These are phyloP conservation scores for Echinosophora koreensis DNA, from an alignment of 306 rosid genomes.

Conservation along the genomic window DNA sequence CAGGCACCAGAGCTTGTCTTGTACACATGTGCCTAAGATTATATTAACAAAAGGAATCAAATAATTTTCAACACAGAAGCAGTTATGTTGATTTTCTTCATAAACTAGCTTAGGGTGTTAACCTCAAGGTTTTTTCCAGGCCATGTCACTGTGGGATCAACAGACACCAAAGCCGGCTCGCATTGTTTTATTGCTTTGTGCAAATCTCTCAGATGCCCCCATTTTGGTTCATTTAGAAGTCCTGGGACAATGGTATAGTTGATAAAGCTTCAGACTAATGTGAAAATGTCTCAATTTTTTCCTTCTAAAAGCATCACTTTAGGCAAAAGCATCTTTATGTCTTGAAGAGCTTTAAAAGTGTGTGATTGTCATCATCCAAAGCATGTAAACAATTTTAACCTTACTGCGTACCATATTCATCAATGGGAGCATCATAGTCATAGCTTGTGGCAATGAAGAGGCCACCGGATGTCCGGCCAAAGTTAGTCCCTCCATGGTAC, in stretches of 20 bases:
- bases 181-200: constrained; percentile 73
- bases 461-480: constrained; percentile 87
- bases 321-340: too few relatives aligned
- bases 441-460: constrained; percentile 95
- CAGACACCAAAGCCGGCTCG: constrained; percentile 73
- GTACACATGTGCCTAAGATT: constrained; percentile 71
- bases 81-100: constrained; percentile 14
- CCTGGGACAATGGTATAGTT: constrained; percentile 43
- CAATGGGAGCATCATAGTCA: constrained; percentile 95
- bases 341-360: background rate
- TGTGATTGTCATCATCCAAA: constrained; percentile 8
- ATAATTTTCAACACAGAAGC: constrained; percentile 21
- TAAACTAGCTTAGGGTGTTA: constrained; percentile 35
- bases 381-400: constrained; percentile 10
- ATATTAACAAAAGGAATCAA: constrained; percentile 42
- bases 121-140: constrained; percentile 82
- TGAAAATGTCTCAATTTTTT: background rate
- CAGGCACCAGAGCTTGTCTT: constrained; percentile 59
- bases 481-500: constrained; percentile 99
- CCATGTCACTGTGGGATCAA: constrained; percentile 61
- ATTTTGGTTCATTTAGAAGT: constrained; percentile 69
- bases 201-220: constrained; percentile 77
- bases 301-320: background rate
- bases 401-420: constrained; percentile 77
- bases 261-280: constrained; percentile 45